A percentile compares a stretch with the other conserved stretches of the same genome.
phyloP scores from a whole-genome alignment of 495 filamentous ascomycete genomes.

The Annulohypoxylon moriforme region DNA sequence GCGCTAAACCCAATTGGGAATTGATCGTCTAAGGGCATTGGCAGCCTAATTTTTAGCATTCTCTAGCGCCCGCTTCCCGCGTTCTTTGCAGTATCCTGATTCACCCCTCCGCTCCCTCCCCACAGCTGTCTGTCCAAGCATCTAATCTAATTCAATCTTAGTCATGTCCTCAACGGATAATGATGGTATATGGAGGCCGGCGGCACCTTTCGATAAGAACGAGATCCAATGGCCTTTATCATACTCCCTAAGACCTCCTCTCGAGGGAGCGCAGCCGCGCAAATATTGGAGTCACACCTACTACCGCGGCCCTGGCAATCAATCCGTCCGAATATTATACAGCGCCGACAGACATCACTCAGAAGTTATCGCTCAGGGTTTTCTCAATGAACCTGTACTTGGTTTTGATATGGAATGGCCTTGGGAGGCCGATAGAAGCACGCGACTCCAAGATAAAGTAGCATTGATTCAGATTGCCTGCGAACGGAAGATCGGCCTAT shows the following conservation, averaged over 20 bases:
- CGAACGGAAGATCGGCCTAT: slow-evolving; percentile 72
- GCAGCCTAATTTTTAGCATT: neutral
- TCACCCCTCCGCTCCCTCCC: too few relatives aligned
- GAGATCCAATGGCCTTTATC: slow-evolving; percentile 33
- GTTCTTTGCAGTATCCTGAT: too few relatives aligned
- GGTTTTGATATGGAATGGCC: slow-evolving; percentile 85
- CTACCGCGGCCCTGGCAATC: slow-evolving; percentile 12
- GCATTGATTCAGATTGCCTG: slow-evolving; percentile 77
- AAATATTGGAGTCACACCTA: slow-evolving; percentile 25
- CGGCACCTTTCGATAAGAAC: slow-evolving; percentile 21
- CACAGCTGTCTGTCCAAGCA: neutral
- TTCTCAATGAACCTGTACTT: slow-evolving; percentile 69
- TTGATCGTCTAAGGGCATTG: neutral
- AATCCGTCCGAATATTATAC: slow-evolving; percentile 20
- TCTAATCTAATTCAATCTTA: too few relatives aligned
- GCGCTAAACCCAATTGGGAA: neutral
- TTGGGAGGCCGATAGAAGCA: slow-evolving; percentile 51
- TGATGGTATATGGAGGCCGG: slow-evolving; percentile 7
- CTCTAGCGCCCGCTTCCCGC: neutral
- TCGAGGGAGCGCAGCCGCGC: neutral
- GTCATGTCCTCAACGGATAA: neutral
- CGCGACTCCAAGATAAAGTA: slow-evolving; percentile 67
- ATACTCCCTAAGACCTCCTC: slow-evolving; percentile 8
- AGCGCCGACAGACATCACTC: slow-evolving; percentile 44
- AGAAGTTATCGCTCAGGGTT: slow-evolving; percentile 61